Evolutionary conservation across 2,329 filamentous ascomycete genomes (phyloP), one percentile per base, ranked within the genome.

Genomic region (Clonostachys solani): DNA sequence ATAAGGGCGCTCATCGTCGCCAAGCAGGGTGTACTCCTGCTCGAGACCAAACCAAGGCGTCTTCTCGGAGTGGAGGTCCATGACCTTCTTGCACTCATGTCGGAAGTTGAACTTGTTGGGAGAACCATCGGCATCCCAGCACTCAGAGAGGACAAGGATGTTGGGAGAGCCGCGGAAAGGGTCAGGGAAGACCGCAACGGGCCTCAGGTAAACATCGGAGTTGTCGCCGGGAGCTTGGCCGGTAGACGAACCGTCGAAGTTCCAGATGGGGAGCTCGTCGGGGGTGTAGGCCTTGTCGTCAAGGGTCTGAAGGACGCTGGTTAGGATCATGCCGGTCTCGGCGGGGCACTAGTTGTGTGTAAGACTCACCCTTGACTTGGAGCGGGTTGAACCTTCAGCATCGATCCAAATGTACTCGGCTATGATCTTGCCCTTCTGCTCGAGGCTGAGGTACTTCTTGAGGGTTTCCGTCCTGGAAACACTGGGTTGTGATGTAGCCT

Each of bases 21-120:
- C 92, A 59, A 97, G 63, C 12, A 72, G 60, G 9, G 68, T 97
- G 81, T 97, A 97, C 73, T 97, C 92, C 69, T 97, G 92, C 69
- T 96, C 92, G 16, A 99, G 84, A 73, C 94, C 94, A 73, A 97
- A 99, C 94, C 92, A 97, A 64, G 94, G 92, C 67, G 87, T 79
- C 61, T 92, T 86, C 49, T 83, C 77, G 67, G 84, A 84, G 71
- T 96, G 84, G 53, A 84, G 80, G 71, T 94, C 84, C 89, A 97
- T 95, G 61, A 96, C 78, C 71, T 94, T 87, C 65, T 83, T 83
- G 63, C 85, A 87, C 64, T 97, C 92, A 68, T 96, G 87, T 59
- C 94, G 89, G 85, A 86, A 89, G 87, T 99, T 99, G 87, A 83
- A 97, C 73, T 95, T 92, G 85, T 97, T 99, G 72, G 94, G 94